Base-by-base conservation (phyloP, 2,329 filamentous ascomycete species). In the Lachnellula hyalina region DNA sequence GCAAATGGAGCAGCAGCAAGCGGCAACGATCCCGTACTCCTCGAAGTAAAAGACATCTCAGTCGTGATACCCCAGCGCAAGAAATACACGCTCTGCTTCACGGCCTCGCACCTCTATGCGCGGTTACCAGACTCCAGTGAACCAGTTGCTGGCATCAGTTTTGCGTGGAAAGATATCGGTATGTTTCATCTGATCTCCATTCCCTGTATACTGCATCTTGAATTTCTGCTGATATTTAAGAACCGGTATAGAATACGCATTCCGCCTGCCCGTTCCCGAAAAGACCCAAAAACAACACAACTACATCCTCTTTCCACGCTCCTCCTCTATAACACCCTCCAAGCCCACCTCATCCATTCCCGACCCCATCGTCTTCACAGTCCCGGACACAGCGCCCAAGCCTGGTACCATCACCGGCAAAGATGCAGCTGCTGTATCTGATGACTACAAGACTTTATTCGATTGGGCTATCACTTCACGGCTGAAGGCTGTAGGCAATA, bases 51-150 rank as follows among this genome's bases (percentile, higher is more conserved):
- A 68, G 84, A 86, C 45, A 83, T 87, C 19, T 87, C 83, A 0
- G 75, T 87, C n/a, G 80, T 82, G 0, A 76, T 86, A 4, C 85
- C 85, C 0, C 82, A 84, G 71, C 76, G 85, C 59, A 88, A 87
- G 71, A 88, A 87, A 69, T 83, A 83, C 61, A 81, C 83, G 60
- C 68, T 87, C 8, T 84, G 81, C 68, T 80, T 87, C 58, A 87
- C 83, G 2, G 71, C 75, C 5, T 75, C 76, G 56, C 80, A 81
- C 59, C 64, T 86, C 35, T 86, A 85, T 59, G 82, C 82, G 14
- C 75, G 79, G 36, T 72, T 73, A 1, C 73, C 80, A 0, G 77
- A 76, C 44, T 78, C 79, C 1, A 76, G 75, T 2, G 72, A 73
- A 23, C 80, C 81, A 0, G 74, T 80, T 15, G 71, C 76, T 17